Evolutionary conservation across 768 basidiomycete species (phyloP).

Genomic region (Boletus tomentosulus): DNA sequence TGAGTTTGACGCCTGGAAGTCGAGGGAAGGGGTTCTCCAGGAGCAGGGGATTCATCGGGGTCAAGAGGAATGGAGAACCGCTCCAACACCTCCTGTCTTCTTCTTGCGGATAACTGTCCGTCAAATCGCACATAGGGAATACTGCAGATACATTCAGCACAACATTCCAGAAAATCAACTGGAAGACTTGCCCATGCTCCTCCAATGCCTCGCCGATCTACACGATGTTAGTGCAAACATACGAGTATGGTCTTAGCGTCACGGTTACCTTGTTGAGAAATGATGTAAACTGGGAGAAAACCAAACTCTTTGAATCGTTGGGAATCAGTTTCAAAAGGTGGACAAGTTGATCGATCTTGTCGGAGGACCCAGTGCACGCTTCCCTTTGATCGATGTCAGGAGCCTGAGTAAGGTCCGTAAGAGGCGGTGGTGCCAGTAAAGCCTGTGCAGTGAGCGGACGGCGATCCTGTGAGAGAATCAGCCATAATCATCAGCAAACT

Average conservation of each 20-base stretch:
- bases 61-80: conserved; percentile 68
- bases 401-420: conserved; percentile 65
- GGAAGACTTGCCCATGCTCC: conserved; percentile 49
- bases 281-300: conserved; percentile 87
- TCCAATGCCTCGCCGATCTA: conserved; percentile 71
- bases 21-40: conserved; percentile 13
- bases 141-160: conserved; percentile 32
- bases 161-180: neutral
- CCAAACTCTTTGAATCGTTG: conserved; percentile 69
- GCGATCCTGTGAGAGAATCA: conserved; percentile 54
- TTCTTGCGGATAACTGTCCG: conserved; percentile 78
- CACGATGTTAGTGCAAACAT: neutral
- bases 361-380: conserved; percentile 58
- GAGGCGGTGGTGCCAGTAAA: conserved; percentile 59
- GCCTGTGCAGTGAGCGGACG: conserved; percentile 50
- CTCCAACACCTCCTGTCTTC: conserved; percentile 72
- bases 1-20: conserved; percentile 4
- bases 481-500: too few relatives aligned
- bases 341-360: conserved; percentile 81
- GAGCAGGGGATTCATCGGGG: conserved; percentile 23
- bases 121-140: conserved; percentile 81
- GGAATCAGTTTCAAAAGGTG: conserved; percentile 69
- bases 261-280: conserved; percentile 69
- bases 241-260: too few relatives aligned
- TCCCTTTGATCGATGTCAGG: conserved; percentile 40